Percentiles rank a stretch among this genome's conserved stretches.
Evolutionary conservation across 768 basidiomycete genomes (phyloP).

Genomic region (Lentinula raphanica): DNA sequence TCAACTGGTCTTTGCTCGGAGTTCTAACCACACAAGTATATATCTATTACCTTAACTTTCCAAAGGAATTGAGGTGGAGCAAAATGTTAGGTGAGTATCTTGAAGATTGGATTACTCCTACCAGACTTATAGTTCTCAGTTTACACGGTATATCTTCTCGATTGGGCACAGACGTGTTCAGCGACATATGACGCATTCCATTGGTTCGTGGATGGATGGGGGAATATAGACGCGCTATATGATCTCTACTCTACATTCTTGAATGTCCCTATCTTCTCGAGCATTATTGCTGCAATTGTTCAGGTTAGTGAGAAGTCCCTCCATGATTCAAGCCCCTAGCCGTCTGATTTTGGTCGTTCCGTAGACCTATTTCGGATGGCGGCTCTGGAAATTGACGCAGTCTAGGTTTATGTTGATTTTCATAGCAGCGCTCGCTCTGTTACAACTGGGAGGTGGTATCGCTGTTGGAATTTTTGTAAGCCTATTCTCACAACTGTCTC

Average conservation of each 20-base stretch:
- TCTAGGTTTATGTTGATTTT: slow-evolving; percentile 4
- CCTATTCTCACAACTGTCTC: background rate
- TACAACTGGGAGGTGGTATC: slow-evolving; percentile 12
- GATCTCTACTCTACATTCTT: slow-evolving; percentile 8
- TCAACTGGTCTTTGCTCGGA: slow-evolving; percentile 16
- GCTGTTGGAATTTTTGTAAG: slow-evolving; percentile 11
- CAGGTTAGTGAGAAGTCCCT: slow-evolving; percentile 7
- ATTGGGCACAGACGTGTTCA: slow-evolving; percentile 16
- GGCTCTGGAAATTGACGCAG: slow-evolving; percentile 12
- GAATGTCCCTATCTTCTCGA: slow-evolving; percentile 15
- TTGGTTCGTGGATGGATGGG: slow-evolving; percentile 18
- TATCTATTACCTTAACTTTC: slow-evolving; percentile 14
- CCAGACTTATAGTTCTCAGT: slow-evolving; percentile 1
- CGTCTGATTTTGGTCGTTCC: too few species aligned
- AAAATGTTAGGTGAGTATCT: slow-evolving; percentile 10
- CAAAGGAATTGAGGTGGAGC: slow-evolving; percentile 10
- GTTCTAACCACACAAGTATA: slow-evolving; percentile 16
- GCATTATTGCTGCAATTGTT: slow-evolving; percentile 13
- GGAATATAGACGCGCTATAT: slow-evolving; percentile 8
- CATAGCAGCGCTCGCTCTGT: slow-evolving; percentile 8
- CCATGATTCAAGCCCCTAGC: too few species aligned
- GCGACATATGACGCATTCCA: slow-evolving; percentile 17
- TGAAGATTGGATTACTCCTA: too few species aligned
- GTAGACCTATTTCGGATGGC: slow-evolving; percentile 17
- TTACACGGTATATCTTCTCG: slow-evolving; percentile 13